These are phyloP conservation scores for Rhizopogon hawkerae DNA, from an alignment of 1,284 basidiomycete genomes.

Conservation along the genomic window DNA sequence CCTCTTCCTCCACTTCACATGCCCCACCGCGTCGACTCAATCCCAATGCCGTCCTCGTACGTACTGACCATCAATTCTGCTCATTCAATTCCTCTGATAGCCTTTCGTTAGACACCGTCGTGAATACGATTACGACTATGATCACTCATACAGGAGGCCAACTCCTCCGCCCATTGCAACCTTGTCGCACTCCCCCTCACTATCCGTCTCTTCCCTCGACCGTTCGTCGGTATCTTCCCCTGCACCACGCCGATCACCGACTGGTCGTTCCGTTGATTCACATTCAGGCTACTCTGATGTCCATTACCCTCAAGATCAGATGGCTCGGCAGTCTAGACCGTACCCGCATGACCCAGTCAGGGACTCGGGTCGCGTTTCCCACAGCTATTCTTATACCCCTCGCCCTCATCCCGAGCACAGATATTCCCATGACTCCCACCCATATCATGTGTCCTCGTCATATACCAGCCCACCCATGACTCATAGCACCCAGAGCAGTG, in stretches of 20 bases:
- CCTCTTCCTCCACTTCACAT: constrained; percentile 12
- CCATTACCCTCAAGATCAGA: constrained; percentile 28
- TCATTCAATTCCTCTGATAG: constrained; percentile 8
- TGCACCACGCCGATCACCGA: constrained; percentile 33
- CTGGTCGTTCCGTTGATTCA: constrained; percentile 20
- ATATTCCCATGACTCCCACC: constrained; percentile 27
- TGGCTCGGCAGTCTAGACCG: constrained; percentile 25
- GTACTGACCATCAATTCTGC: constrained; percentile 14
- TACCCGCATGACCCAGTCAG: constrained; percentile 30
- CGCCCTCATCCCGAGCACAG: constrained; percentile 23
- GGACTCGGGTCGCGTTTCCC: constrained; percentile 26
- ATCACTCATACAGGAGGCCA: constrained; percentile 36
- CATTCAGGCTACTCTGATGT: constrained; percentile 23
- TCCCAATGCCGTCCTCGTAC: constrained; percentile 24
- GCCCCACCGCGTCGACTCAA: constrained; percentile 29
- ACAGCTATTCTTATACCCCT: constrained; percentile 24
- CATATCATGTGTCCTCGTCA: constrained; percentile 20
- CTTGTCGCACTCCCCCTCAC: constrained; percentile 52
- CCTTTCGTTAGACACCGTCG: constrained; percentile 29
- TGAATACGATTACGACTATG: constrained; percentile 32
- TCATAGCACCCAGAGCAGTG: constrained; percentile 11
- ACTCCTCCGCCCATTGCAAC: constrained; percentile 50
- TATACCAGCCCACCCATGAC: constrained; percentile 25
- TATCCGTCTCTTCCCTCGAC: constrained; percentile 51
- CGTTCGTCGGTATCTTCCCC: constrained; percentile 53